Evolutionary conservation across 768 basidiomycete genomes (phyloP), one percentile per base, ranked within the genome.

Genomic region (Lentinula detonsa): DNA sequence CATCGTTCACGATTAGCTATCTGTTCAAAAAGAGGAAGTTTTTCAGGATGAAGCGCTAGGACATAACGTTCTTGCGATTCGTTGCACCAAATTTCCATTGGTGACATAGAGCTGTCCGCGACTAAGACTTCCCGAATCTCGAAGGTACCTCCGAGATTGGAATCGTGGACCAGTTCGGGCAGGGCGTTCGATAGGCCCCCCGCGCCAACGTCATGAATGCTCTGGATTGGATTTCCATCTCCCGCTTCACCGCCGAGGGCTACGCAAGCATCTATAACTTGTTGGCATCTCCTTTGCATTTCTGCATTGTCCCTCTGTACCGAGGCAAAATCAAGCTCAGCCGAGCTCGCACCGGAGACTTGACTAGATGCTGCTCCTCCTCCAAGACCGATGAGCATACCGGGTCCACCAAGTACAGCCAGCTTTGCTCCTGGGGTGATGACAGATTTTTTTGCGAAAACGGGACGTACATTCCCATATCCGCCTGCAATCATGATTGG

Each of bases 11-110:
- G 82, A 69, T 81, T 81, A 2, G 93, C 93, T 48, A 98, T 87
- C 11, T 67, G 74, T 67, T 86, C 85, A 73, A 99, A 98, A 4
- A 75, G 72, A 2, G 74, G 72, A 21, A 86, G 76, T 61, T 81
- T 83, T 16, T 82, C 80, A 2, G 85, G 83, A 0, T 85, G 83
- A 62, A 99, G 82, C 8, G 97, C 97, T 34, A 98, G 81, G 33
- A 98, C 97, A 70, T 98, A 99, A 42, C 97, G 87, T 69, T 98
- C 97, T 76, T 98, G 97, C 65, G 88, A 90, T 75, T 99, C 97
- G 74, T 99, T 99, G 71, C 97, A 98, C 97, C 97, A 99, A 54
- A 98, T 98, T 75, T 98, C 96, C 96, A 99, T 98, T 0, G 97
- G 97, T 4, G 93, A 95, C 92, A 99, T 93, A 42, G 90, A 89